Base-by-base conservation (phyloP, 495 filamentous ascomycete species). In the Chaetomium tenue region DNA sequence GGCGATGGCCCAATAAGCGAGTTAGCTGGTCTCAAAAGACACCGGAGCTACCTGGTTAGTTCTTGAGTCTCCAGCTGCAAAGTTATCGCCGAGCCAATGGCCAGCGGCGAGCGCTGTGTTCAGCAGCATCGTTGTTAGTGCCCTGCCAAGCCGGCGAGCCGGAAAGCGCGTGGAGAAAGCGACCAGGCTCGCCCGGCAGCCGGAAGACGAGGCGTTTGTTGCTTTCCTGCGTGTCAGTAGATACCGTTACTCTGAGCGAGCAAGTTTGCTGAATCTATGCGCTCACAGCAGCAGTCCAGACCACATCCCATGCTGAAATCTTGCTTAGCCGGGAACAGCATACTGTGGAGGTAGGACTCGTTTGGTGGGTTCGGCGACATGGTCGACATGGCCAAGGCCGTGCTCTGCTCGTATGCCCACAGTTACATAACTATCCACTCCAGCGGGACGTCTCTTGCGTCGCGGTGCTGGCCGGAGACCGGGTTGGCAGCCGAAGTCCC, bases 361-460 rank as follows among this genome's bases (percentile, higher is more conserved):
- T 48, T 54, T 33, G 60, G 64, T 25, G 42, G 51, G 26, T 20
- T 61, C 40, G 52, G 58, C 59, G 59, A 63, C 16, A 37, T 13
- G 30, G 53, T 50, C 53, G 46, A 23, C 28, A 63, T 52, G 37
- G 60, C 60, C 60, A 63, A 63, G 63, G 26, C 42, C 51, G 8
- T 50, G 18, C 18, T n/a, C 18, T 50, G 18, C 18, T n/a, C 18
- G 42, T 58, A 7, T 37, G 33, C 9, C 33, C 33, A 37, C 6
- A 30, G 28, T 30, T 37, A 9, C 33, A 37, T 37, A 37, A 37
- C 33, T 37, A 48, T 37, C 50, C 57, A 28, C 37, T 53, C 33
- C 56, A 51, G 62, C 54, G 54, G 54, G 54, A 63, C 61, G 18
- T 5, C 39, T 28, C 28, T 23, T 26, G 47, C 37, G 60, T 51